Percentiles rank a stretch among this genome's conserved stretches.
These are phyloP conservation scores for California macrophylla DNA, from an alignment of 441 rosid species.

Conservation along the genomic window DNA sequence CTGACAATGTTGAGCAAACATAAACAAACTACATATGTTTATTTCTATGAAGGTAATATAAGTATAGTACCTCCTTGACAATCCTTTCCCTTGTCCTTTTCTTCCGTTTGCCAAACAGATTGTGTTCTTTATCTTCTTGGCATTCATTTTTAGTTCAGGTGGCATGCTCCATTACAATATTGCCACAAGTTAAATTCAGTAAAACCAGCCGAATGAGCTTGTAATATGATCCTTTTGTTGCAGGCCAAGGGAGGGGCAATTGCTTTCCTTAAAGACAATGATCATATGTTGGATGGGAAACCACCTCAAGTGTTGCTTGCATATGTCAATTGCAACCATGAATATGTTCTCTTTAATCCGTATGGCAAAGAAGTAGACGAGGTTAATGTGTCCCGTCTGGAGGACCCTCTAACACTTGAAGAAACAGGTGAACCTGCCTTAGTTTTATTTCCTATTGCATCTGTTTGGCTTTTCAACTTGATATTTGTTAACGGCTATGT, in stretches of 20 bases:
- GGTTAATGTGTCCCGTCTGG: constrained; percentile 25
- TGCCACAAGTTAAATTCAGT: neutral
- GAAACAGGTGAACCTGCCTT: constrained; percentile 41
- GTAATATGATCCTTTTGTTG: constrained; percentile 17
- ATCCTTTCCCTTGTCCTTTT: neutral
- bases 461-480: neutral
- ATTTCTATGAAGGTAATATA: neutral
- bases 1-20: neutral
- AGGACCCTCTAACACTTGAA: constrained; percentile 28
- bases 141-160: neutral
- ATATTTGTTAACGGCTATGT: constrained; percentile 4
- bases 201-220: neutral
- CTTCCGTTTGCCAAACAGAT: neutral
- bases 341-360: constrained; percentile 74
- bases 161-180: neutral
- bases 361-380: constrained; percentile 42
- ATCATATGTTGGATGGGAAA: constrained; percentile 27
- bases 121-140: neutral
- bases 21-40: too few relatives aligned
- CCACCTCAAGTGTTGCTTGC: constrained; percentile 43
- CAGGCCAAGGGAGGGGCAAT: constrained; percentile 84
- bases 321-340: constrained; percentile 69
- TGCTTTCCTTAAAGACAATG: constrained; percentile 42
- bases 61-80: neutral
- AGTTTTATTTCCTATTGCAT: neutral